These are phyloP conservation scores for Cryphonectria naterciae DNA, from an alignment of 2,329 filamentous ascomycete genomes.

Conservation along the genomic window DNA sequence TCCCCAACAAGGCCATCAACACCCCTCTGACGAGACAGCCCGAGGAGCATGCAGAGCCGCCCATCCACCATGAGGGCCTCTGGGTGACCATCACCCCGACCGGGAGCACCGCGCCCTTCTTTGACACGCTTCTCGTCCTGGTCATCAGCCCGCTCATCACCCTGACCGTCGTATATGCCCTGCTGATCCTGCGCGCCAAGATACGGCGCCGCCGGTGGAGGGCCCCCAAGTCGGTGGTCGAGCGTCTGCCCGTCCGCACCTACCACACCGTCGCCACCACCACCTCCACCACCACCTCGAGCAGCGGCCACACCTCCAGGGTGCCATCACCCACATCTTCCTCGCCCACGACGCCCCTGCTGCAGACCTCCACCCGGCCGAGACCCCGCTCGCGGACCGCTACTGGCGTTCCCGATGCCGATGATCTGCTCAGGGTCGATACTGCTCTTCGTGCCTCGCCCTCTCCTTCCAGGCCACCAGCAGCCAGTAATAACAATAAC, in stretches of 20 bases:
- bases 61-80: constrained; percentile 67
- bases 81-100: constrained; percentile 97
- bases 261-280: constrained; percentile 82
- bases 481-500: too few relatives aligned
- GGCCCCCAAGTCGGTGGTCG: constrained; percentile 95
- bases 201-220: constrained; percentile 91
- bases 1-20: constrained; percentile 35
- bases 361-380: constrained; percentile 60
- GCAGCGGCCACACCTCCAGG: constrained; percentile 52
- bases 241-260: constrained; percentile 90
- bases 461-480: constrained; percentile 43
- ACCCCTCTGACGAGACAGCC: constrained; percentile 20
- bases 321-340: constrained; percentile 66
- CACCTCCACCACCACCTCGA: constrained; percentile 39
- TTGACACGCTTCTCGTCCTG: constrained; percentile 95
- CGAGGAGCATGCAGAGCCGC: constrained; percentile 38
- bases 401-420: constrained; percentile 60
- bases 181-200: constrained; percentile 83
- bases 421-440: constrained; percentile 49
- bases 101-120: constrained; percentile 87
- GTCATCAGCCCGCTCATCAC: constrained; percentile 93
- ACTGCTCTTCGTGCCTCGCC: constrained; percentile 45
- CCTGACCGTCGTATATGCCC: constrained; percentile 86
- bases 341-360: constrained; percentile 78
- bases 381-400: constrained; percentile 69